Conservation (phyloP, 192 early-diverging fungal species). For the Chytriomyces sp. region DNA sequence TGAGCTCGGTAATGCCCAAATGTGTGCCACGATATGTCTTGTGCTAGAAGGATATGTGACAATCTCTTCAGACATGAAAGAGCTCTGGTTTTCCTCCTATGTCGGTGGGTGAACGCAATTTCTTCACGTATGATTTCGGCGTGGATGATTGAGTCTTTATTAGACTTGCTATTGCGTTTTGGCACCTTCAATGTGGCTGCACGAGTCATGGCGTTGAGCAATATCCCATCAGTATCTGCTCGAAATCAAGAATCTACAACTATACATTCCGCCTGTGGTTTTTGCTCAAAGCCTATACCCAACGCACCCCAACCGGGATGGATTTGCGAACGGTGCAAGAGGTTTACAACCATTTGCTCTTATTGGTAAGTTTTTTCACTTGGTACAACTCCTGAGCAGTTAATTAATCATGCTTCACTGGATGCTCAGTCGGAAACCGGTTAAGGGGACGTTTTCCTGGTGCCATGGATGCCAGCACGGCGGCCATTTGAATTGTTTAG, state of each 20-base stretch:
- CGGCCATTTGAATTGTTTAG: conserved; percentile 72
- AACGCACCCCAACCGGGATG: conserved; percentile 55
- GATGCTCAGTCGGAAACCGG: conserved; percentile 63
- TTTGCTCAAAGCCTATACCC: conserved; percentile 64
- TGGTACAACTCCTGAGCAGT: neutral
- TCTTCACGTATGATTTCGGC: neutral
- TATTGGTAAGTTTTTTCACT: conserved; percentile 56
- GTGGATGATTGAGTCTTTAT: too few relatives aligned
- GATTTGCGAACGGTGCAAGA: conserved; percentile 71
- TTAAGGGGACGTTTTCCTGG: conserved; percentile 75
- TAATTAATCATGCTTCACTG: neutral
- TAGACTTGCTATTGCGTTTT: conserved; percentile 71
- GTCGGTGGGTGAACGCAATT: conserved; percentile 50
- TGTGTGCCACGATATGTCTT: conserved; percentile 71
- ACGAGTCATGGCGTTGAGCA: conserved; percentile 58
- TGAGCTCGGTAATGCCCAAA: conserved; percentile 79
- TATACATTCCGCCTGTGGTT: conserved; percentile 68
- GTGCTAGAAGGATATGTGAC: conserved; percentile 49
- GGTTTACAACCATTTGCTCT: conserved; percentile 64
- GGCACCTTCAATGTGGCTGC: conserved; percentile 71
- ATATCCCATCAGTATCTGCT: conserved; percentile 42
- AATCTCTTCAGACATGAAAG: conserved; percentile 48
- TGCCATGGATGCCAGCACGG: conserved; percentile 82
- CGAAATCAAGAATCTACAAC: conserved; percentile 73
- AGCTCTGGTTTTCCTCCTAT: conserved; percentile 72